These are phyloP conservation scores for Fusarium chlamydosporum DNA, from an alignment of 2,329 filamentous ascomycete genomes.

Conservation along the genomic window DNA sequence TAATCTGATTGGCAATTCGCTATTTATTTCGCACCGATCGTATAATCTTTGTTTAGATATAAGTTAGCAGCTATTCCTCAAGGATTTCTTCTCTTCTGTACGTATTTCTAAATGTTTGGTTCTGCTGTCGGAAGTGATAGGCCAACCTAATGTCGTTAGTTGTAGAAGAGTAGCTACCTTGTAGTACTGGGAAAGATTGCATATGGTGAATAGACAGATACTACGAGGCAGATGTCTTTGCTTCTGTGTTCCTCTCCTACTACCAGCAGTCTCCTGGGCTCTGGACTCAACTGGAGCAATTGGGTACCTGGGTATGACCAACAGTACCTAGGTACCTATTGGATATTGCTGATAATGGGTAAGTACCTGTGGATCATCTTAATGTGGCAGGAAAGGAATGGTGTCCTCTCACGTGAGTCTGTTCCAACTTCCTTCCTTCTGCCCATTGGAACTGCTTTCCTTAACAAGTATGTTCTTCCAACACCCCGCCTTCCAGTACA, in stretches of 20 bases:
- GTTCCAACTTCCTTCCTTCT: slow-evolving; percentile 2
- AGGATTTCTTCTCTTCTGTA: not conserved
- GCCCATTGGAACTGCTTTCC: not conserved
- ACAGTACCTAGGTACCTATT: not conserved
- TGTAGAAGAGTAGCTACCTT: too few species aligned
- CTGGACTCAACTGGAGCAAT: not conserved
- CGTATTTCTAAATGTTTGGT: not conserved
- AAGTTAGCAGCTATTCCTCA: too few species aligned
- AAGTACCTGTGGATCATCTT: slow-evolving; percentile 30
- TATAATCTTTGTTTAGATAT: not conserved
- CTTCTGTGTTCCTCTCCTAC: too few species aligned
- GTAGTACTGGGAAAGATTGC: not conserved
- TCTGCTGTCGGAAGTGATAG: not conserved
- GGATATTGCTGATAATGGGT: not conserved
- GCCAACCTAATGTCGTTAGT: not conserved
- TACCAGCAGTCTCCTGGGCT: not conserved
- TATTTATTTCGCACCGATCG: not conserved
- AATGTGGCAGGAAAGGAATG: not conserved
- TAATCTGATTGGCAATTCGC: not conserved
- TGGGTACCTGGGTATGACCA: too few species aligned
- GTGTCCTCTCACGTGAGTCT: slow-evolving; percentile 24
- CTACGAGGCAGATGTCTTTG: too few species aligned
- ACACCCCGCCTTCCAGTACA: fast-evolving
- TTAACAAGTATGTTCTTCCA: not conserved
- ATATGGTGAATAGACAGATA: too few species aligned